These are phyloP conservation scores for Chlamydomonas applanata DNA, from an alignment of 139 green algal species.

Conservation along the genomic window DNA sequence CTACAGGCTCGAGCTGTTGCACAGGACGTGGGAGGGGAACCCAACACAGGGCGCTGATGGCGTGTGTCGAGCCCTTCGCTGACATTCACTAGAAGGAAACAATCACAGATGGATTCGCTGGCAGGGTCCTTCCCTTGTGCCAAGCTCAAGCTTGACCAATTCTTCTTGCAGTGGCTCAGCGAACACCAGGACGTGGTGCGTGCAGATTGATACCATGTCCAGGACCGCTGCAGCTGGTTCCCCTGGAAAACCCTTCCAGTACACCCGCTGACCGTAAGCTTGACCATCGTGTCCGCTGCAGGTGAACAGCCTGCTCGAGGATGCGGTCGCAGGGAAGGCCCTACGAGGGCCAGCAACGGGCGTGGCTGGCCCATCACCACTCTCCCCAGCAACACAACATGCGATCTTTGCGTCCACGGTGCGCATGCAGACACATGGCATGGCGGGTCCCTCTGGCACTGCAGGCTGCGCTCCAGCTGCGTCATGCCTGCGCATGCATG, in stretches of 20 bases:
- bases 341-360: constrained; percentile 42
- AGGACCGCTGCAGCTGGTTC: background rate
- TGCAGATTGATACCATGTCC: background rate
- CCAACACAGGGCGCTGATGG: too few species aligned
- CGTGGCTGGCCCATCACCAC: constrained; percentile 33
- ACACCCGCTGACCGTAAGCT: too few species aligned
- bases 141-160: constrained; percentile 94
- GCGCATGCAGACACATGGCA: background rate
- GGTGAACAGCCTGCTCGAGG: constrained; percentile 79
- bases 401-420: constrained; percentile 61
- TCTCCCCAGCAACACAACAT: constrained; percentile 51
- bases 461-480: too few species aligned
- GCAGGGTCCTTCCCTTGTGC: constrained; percentile 57
- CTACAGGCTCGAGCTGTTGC: too few species aligned
- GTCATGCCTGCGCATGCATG: background rate
- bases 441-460: background rate
- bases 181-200: constrained; percentile 87
- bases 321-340: constrained; percentile 72
- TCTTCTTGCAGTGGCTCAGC: constrained; percentile 96
- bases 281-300: constrained; percentile 24
- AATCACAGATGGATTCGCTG: constrained; percentile 20
- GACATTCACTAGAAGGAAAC: too few species aligned
- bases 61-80: too few species aligned
- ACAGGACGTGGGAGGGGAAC: too few species aligned
- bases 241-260: background rate